Evolutionary conservation across 169 alveolate species (phyloP).

Genomic region (Cytauxzoon felis): DNA sequence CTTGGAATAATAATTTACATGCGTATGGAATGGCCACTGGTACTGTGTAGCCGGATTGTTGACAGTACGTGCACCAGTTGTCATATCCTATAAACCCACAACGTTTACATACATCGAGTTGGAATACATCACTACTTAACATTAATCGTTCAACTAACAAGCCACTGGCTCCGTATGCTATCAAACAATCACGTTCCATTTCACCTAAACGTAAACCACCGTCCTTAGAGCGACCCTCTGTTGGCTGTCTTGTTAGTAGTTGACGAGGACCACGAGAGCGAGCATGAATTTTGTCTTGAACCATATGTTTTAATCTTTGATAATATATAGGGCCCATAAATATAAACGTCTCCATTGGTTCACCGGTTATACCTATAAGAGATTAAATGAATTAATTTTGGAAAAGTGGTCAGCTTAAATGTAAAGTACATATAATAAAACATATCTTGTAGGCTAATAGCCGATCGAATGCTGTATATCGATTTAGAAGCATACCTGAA

Average conservation of each 20-base stretch:
- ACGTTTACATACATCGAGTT: constrained; percentile 90
- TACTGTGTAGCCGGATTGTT: constrained; percentile 64
- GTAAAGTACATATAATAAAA: not conserved
- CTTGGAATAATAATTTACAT: constrained; percentile 86
- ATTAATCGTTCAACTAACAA: constrained; percentile 95
- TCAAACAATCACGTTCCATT: constrained; percentile 99
- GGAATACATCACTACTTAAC: constrained; percentile 94
- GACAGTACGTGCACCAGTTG: constrained; percentile 91
- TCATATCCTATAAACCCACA: constrained; percentile 95
- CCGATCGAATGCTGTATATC: not conserved
- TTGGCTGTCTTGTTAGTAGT: constrained; percentile 98
- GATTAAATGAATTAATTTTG: not conserved
- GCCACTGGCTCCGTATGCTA: constrained; percentile 98
- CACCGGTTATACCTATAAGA: constrained; percentile 92
- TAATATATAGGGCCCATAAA: constrained; percentile 98
- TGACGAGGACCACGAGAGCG: constrained; percentile 99
- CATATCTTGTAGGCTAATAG: not conserved
- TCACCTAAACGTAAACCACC: constrained; percentile 99
- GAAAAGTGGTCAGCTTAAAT: not conserved
- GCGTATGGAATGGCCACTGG: constrained; percentile 92
- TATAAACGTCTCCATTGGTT: constrained; percentile 92
- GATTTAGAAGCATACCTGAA: constrained; percentile 92
- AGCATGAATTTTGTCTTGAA: constrained; percentile 97
- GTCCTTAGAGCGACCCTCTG: constrained; percentile 99
- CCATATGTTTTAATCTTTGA: constrained; percentile 99